These are phyloP conservation scores for Linnemannia hyalina DNA, from an alignment of 192 early-diverging fungal species.

Conservation along the genomic window DNA sequence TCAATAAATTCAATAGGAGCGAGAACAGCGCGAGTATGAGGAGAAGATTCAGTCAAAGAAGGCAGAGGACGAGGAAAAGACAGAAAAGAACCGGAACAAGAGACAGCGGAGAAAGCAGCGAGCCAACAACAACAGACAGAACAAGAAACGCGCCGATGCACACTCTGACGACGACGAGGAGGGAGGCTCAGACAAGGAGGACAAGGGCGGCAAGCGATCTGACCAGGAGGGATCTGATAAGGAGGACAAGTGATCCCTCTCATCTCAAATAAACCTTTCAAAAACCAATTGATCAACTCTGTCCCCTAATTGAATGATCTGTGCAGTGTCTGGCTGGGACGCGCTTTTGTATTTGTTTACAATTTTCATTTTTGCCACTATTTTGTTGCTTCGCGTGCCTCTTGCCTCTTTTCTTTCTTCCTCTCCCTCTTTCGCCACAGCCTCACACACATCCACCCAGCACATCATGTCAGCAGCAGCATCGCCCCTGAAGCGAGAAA, in stretches of 20 bases:
- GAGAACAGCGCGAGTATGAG: slow-evolving; percentile 71
- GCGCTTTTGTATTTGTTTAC: slow-evolving; percentile 31
- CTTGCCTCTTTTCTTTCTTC: slow-evolving; percentile 4
- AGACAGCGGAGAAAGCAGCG: slow-evolving; percentile 80
- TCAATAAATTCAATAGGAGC: slow-evolving; percentile 55
- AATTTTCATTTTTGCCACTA: slow-evolving; percentile 3
- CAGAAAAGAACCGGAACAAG: slow-evolving; percentile 91
- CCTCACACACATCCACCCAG: background rate
- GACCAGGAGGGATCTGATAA: slow-evolving; percentile 14
- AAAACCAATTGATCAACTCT: background rate
- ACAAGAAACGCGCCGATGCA: slow-evolving; percentile 28
- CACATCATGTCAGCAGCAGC: slow-evolving; percentile 34
- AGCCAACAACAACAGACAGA: slow-evolving; percentile 55
- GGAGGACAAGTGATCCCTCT: background rate
- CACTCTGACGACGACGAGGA: slow-evolving; percentile 23
- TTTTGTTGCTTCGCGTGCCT: background rate
- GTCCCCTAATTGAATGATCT: background rate
- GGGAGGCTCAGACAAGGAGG: slow-evolving; percentile 1
- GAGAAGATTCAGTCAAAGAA: slow-evolving; percentile 68
- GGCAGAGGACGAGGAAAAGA: slow-evolving; percentile 82
- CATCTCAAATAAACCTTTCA: background rate
- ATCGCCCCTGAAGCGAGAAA: slow-evolving; percentile 43
- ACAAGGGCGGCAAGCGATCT: slow-evolving; percentile 20
- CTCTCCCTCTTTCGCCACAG: background rate
- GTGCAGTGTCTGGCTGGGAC: slow-evolving; percentile 19